Conservation (phyloP, 139 green algal species). For the Desmodesmus armatus region DNA sequence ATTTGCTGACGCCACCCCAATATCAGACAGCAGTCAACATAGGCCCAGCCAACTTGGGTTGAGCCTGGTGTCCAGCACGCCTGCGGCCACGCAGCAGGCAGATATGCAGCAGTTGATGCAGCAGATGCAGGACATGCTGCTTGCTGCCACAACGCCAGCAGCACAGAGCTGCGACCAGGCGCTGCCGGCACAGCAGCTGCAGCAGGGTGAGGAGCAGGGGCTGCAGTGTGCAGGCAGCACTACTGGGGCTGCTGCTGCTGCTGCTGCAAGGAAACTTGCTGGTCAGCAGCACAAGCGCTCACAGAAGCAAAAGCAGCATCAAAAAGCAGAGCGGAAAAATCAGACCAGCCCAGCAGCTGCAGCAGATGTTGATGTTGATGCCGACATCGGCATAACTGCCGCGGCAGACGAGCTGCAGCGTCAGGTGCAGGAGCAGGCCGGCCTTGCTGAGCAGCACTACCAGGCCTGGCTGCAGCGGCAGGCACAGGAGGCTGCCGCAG, state of each 20-base stretch:
- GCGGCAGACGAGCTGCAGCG: slow-evolving; percentile 16
- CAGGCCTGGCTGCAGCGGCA: slow-evolving; percentile 7
- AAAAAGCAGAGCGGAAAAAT: not conserved
- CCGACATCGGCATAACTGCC: not conserved
- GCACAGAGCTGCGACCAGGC: not conserved
- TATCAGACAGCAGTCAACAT: not conserved
- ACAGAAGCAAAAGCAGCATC: not conserved
- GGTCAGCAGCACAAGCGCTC: not conserved
- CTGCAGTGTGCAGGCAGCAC: not conserved
- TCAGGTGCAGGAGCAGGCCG: not conserved
- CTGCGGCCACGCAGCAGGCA: too few relatives aligned
- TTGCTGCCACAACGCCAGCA: not conserved
- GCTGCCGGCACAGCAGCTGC: not conserved
- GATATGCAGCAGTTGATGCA: slow-evolving; percentile 14
- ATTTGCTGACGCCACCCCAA: not conserved
- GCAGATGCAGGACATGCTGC: not conserved
- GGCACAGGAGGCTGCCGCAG: not conserved
- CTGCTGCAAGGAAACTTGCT: not conserved
- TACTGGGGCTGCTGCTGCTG: too few relatives aligned
- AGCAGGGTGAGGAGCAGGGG: not conserved
- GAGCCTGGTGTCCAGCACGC: too few relatives aligned
- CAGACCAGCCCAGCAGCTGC: not conserved
- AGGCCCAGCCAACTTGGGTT: not conserved
- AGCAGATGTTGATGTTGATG: not conserved
- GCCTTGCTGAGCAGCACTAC: slow-evolving; percentile 10